These are phyloP conservation scores for Blastomyces silverae DNA, from an alignment of 2,329 filamentous ascomycete species.

Conservation along the genomic window DNA sequence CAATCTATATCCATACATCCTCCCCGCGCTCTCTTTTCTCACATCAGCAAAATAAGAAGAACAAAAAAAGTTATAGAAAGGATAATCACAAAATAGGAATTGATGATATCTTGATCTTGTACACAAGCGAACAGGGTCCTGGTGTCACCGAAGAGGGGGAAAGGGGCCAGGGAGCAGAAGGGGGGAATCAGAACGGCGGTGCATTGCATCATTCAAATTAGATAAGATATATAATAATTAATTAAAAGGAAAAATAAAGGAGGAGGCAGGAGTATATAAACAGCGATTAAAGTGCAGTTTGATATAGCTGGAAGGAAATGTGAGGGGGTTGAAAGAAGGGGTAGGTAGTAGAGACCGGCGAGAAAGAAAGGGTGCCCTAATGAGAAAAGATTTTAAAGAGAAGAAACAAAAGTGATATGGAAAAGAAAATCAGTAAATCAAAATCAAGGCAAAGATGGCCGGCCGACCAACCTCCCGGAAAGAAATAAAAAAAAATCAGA, in stretches of 20 bases:
- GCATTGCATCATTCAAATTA: conserved; percentile 7
- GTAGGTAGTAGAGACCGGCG: background rate
- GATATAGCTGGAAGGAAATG: background rate
- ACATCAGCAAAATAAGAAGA: background rate
- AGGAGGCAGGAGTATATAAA: background rate
- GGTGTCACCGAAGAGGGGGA: background rate
- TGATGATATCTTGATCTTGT: background rate
- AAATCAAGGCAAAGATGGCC: background rate
- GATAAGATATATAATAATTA: background rate
- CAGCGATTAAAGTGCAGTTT: background rate
- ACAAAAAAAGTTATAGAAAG: background rate
- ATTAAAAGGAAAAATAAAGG: background rate
- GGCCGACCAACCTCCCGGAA: background rate
- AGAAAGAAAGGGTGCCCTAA: background rate
- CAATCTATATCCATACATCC: background rate
- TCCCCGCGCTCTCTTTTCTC: background rate
- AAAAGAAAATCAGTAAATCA: background rate
- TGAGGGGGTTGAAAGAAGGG: background rate
- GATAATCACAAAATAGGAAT: background rate
- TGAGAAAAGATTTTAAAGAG: background rate
- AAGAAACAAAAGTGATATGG: background rate
- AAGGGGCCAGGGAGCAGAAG: too few relatives aligned
- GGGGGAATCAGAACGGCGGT: background rate
- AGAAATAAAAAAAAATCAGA: background rate
- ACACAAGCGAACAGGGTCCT: background rate